phyloP scores from a whole-genome alignment of 345 rosid genomes.

The Melaleuca alternifolia region DNA sequence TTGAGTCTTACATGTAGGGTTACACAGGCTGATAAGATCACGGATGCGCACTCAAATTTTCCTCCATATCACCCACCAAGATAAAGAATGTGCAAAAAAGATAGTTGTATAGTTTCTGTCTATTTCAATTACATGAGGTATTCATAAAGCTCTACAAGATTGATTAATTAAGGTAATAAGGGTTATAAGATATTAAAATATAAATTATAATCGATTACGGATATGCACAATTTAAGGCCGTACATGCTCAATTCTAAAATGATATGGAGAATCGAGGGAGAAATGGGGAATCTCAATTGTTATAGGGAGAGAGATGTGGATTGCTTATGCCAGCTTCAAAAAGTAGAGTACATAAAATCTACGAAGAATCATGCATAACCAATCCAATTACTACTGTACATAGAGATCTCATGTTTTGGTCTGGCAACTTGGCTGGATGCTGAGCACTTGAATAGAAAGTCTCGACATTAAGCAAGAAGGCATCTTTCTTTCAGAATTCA shows the following conservation, averaged over 20 bases:
- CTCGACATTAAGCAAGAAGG: neutral
- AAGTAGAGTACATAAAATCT: neutral
- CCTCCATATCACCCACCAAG: neutral
- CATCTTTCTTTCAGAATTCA: neutral
- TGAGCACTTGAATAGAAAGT: neutral
- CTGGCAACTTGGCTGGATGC: neutral
- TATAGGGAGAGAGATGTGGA: neutral
- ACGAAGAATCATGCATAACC: neutral
- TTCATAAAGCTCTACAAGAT: neutral
- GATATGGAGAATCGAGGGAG: neutral
- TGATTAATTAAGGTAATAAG: neutral
- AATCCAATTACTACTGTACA: neutral
- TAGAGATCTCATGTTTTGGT: neutral
- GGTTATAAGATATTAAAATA: neutral
- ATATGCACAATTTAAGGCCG: neutral
- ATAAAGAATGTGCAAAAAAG: neutral
- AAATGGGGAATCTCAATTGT: neutral
- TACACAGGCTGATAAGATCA: neutral
- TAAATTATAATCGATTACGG: neutral
- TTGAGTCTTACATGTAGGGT: neutral
- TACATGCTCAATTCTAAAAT: neutral
- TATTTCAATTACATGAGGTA: neutral
- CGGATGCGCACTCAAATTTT: neutral
- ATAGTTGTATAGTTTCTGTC: neutral
- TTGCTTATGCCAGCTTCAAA: neutral